Conservation (phyloP, 164 flowering plant genomes). For the Vitis labrusca region DNA sequence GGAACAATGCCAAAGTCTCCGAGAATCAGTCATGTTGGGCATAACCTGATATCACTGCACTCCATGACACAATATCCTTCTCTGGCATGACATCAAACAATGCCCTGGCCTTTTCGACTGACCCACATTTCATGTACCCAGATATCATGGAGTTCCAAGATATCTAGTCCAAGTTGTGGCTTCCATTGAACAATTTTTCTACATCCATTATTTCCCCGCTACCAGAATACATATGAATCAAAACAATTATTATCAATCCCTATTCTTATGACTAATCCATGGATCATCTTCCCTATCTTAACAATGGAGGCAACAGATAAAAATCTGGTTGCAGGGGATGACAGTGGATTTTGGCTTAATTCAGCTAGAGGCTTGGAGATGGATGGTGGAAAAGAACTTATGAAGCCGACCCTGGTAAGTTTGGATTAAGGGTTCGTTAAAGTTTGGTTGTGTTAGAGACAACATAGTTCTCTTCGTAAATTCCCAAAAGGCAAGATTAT, state of each 20-base stretch:
- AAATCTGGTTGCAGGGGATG: no score
- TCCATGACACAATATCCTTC: slow-evolving; percentile 51
- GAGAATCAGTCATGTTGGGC: slow-evolving; percentile 27
- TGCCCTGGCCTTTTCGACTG: slow-evolving; percentile 28
- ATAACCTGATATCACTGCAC: slow-evolving; percentile 50
- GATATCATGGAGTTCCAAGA: slow-evolving; percentile 52
- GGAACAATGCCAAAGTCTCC: slow-evolving; percentile 37
- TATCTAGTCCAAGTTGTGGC: slow-evolving; percentile 29
- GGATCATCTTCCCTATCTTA: slow-evolving; percentile 33
- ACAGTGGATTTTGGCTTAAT: no score
- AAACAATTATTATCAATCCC: slow-evolving; percentile 33
- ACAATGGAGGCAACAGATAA: no score
- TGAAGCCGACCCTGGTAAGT: no score
- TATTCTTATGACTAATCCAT: slow-evolving; percentile 27
- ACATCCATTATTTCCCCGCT: slow-evolving; percentile 36
- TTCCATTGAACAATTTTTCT: slow-evolving; percentile 23
- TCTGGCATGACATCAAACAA: slow-evolving; percentile 44
- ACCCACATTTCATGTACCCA: slow-evolving; percentile 39
- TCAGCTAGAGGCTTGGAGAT: no score
- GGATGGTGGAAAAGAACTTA: no score
- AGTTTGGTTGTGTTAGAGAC: no score
- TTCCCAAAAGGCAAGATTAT: no score
- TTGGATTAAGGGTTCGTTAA: no score
- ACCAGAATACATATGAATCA: slow-evolving; percentile 40
- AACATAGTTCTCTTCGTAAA: no score